Conservation (phyloP, 1,284 basidiomycete species). For the Cutaneotrichosporon arboriforme region DNA sequence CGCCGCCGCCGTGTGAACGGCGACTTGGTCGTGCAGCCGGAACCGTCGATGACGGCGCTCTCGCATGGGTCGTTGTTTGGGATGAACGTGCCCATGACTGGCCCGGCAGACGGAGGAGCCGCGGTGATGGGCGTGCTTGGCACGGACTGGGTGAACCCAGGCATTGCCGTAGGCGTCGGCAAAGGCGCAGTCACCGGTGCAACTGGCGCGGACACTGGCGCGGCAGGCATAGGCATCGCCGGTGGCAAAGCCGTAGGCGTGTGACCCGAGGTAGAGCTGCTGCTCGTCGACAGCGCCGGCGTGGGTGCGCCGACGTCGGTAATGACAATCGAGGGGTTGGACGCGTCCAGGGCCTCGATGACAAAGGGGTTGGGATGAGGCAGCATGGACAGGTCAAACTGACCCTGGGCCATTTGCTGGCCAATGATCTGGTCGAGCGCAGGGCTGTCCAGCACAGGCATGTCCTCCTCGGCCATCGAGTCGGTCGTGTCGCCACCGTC, state of each 20-base stretch:
- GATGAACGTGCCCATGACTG: conserved; percentile 42
- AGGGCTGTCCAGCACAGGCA: conserved; percentile 43
- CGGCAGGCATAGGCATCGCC: conserved; percentile 1
- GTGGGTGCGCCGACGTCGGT: conserved; percentile 21
- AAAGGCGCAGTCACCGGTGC: conserved; percentile 7
- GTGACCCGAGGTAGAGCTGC: neutral
- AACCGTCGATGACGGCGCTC: conserved; percentile 43
- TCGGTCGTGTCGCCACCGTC: conserved; percentile 44
- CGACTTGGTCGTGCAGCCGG: conserved; percentile 39
- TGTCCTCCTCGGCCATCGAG: conserved; percentile 46
- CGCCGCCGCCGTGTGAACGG: conserved; percentile 40
- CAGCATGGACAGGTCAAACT: conserved; percentile 1
- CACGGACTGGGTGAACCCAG: conserved; percentile 5
- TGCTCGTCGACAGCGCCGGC: conserved; percentile 25
- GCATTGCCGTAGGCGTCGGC: neutral
- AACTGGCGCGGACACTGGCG: neutral
- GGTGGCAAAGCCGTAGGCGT: neutral
- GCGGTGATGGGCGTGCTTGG: conserved; percentile 6
- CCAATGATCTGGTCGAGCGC: conserved; percentile 39
- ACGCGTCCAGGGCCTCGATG: neutral
- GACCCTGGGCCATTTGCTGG: conserved; percentile 18
- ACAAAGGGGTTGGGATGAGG: conserved; percentile 1
- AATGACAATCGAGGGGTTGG: conserved; percentile 23
- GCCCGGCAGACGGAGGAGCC: conserved; percentile 8
- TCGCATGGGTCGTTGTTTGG: conserved; percentile 34